Evolutionary conservation across 129 eudicot genomes (phyloP).

Genomic region (Apium graveolens): DNA sequence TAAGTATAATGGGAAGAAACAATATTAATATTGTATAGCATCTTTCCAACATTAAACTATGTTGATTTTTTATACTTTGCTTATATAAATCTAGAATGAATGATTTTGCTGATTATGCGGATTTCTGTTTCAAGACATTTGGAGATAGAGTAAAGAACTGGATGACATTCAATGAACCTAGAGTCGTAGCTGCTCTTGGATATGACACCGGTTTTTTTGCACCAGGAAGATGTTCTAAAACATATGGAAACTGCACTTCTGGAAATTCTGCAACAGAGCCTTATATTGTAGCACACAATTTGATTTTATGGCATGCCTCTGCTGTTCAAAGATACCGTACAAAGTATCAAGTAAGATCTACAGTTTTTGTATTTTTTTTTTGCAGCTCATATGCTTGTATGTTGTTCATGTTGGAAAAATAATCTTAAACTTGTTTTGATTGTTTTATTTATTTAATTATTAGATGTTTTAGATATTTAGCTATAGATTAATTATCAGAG

Average conservation of each 20-base stretch:
- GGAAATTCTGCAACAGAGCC: slow-evolving; percentile 51
- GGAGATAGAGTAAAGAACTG: slow-evolving; percentile 55
- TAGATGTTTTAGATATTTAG: too few species aligned
- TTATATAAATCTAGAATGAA: neutral
- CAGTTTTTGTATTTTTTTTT: too few species aligned
- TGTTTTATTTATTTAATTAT: too few species aligned
- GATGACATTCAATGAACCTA: slow-evolving; percentile 47
- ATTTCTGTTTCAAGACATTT: slow-evolving; percentile 50
- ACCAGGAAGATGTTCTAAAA: slow-evolving; percentile 48
- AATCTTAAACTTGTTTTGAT: too few species aligned
- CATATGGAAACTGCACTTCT: slow-evolving; percentile 38
- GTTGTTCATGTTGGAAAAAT: too few species aligned
- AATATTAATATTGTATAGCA: neutral
- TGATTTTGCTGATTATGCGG: slow-evolving; percentile 31
- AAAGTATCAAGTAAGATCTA: slow-evolving; percentile 35
- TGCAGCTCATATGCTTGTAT: neutral
- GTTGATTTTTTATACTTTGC: neutral
- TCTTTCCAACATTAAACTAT: neutral
- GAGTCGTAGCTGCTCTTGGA: slow-evolving; percentile 46
- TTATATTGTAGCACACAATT: slow-evolving; percentile 45
- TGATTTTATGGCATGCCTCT: slow-evolving; percentile 40
- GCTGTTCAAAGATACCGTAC: slow-evolving; percentile 44
- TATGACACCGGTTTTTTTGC: slow-evolving; percentile 41
- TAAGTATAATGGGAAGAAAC: slow-evolving; percentile 25
- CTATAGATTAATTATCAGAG: too few species aligned